Base-by-base conservation (phyloP, 306 rosid species). In the Hippophae rhamnoides region DNA sequence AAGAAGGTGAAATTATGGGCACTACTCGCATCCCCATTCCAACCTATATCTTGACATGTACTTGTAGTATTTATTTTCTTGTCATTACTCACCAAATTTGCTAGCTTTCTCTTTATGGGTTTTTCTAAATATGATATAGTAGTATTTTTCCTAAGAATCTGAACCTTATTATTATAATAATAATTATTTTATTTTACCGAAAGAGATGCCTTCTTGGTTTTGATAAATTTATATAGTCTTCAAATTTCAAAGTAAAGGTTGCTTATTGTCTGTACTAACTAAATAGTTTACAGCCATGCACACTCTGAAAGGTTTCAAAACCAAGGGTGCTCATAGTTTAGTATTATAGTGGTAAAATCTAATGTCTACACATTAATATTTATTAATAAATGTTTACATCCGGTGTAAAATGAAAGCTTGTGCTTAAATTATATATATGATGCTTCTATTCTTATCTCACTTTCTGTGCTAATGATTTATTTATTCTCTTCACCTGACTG, bases 371-470 rank as follows among this genome's bases (percentile, higher is more conserved):
- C 63, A 50, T 60, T 63, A 61, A 41, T 54, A 56, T 64, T 25
- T 50, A 43, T 5, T 53, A 47, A 60, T 61, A 41, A 69, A 65
- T 63, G 43, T 73, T 43, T 58, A 53, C 43, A 57, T 70, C 70
- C 76, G 64, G 60, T 47, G 48, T 38, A 61, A 68, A 47, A 58
- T 27, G 18, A 18, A 56, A 74, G 65, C 84, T 62, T 75, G 59
- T 62, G 61, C 52, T 57, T 83, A 64, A 81, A 80, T 56, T 69
- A 73, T 65, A 47, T 55, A 65, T 47, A 73, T 82, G 79, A 77
- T 78, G 81, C 88, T 85, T 86, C 85, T 69, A 82, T 89, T 86
- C 82, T 64, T 54, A 13, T 75, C 72, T 76, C 67, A 43, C 57
- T 64, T 43, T 60, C 70, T 8, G 42, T 57, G 55, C 31, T 42